These are phyloP conservation scores for Cladosporium phlei DNA, from an alignment of 2,329 filamentous ascomycete species.

Conservation along the genomic window DNA sequence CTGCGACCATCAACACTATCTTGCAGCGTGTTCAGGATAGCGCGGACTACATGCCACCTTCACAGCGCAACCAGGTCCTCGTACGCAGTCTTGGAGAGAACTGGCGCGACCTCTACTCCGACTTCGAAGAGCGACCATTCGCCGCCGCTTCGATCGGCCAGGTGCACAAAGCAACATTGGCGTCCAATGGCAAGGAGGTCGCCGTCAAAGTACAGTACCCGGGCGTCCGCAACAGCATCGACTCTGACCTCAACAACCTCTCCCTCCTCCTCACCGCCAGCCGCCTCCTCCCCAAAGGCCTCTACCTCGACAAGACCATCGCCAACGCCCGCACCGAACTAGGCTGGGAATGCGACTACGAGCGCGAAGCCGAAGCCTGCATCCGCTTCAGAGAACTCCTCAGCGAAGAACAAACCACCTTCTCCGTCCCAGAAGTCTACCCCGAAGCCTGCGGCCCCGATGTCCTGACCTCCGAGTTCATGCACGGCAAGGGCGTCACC, in stretches of 20 bases:
- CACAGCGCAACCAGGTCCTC: conserved; percentile 83
- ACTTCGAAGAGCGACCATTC: conserved; percentile 87
- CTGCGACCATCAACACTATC: conserved; percentile 78
- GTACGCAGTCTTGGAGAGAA: conserved; percentile 69
- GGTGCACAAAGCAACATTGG: conserved; percentile 80
- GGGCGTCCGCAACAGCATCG: conserved; percentile 90
- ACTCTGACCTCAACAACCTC: conserved; percentile 92
- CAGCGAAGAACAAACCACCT: conserved; percentile 66
- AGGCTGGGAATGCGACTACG: conserved; percentile 95
- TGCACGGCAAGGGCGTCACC: conserved; percentile 81
- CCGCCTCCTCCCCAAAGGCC: conserved; percentile 78
- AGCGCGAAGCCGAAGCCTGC: conserved; percentile 78
- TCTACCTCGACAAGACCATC: conserved; percentile 96
- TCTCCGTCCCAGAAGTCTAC: conserved; percentile 74
- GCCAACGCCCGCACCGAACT: conserved; percentile 89
- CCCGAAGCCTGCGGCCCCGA: conserved; percentile 75
- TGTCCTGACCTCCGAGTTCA: conserved; percentile 88
- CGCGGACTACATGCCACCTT: conserved; percentile 96
- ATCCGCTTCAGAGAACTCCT: conserved; percentile 72
- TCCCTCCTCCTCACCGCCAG: conserved; percentile 87
- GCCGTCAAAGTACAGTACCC: conserved; percentile 98
- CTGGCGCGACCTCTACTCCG: conserved; percentile 77
- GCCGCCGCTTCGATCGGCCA: conserved; percentile 96
- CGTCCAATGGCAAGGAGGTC: conserved; percentile 68
- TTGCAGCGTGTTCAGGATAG: conserved; percentile 92